phyloP scores from a whole-genome alignment of 139 green algal genomes.

The Desmodesmus armatus region DNA sequence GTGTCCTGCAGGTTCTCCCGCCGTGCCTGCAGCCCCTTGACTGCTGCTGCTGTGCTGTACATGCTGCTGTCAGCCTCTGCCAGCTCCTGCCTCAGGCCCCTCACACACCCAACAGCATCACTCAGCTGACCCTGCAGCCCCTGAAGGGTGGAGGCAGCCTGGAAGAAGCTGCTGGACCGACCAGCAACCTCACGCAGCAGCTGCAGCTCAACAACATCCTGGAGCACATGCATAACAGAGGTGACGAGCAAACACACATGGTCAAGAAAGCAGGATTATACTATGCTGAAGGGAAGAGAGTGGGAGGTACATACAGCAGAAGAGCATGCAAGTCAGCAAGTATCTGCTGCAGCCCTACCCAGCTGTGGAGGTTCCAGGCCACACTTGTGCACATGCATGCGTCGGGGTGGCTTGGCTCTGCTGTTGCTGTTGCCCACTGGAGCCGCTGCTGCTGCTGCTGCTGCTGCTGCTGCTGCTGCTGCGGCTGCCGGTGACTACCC shows the following conservation, averaged over 20 bases:
- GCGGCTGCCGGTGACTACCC: neutral
- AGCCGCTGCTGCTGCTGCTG: neutral
- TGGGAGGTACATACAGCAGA: neutral
- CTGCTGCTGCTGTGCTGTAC: conserved; percentile 59
- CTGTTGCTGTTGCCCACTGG: no score
- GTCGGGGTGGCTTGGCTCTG: no score
- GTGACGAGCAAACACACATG: no score
- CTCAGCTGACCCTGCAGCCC: conserved; percentile 70
- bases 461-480: conserved; percentile 8
- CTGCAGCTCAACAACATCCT: conserved; percentile 83
- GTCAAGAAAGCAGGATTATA: no score
- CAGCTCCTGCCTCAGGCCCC: conserved; percentile 57
- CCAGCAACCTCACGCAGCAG: conserved; percentile 82
- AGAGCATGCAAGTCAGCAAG: neutral
- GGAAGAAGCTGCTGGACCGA: conserved; percentile 76
- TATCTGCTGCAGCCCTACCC: neutral
- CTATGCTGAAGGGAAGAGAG: neutral
- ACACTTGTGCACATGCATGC: no score
- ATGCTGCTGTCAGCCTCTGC: conserved; percentile 69
- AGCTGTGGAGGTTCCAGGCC: no score
- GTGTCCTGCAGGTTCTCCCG: conserved; percentile 68
- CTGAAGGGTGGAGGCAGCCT: conserved; percentile 79
- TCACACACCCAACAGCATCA: conserved; percentile 64
- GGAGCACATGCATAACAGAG: neutral
- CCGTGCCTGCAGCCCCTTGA: conserved; percentile 69